phyloP scores from a whole-genome alignment of 768 basidiomycete species.

The Termitomyces sp. region DNA sequence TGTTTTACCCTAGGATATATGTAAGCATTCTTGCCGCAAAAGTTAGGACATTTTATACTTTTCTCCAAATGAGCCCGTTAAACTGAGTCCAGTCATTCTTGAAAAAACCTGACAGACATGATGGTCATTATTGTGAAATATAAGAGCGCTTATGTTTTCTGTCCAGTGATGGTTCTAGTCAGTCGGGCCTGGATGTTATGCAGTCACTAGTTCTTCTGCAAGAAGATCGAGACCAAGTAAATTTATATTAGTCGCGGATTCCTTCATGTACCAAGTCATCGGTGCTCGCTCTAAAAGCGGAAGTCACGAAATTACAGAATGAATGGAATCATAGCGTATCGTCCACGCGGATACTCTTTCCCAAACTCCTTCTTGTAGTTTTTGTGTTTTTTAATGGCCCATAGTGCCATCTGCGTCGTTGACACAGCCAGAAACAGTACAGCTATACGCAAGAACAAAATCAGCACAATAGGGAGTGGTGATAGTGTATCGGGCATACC shows the following conservation, averaged over 20 bases:
- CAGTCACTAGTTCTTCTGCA: not conserved
- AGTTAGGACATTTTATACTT: too few relatives aligned
- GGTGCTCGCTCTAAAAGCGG: not conserved
- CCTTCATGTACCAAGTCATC: not conserved
- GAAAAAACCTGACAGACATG: too few relatives aligned
- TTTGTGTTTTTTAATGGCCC: slow-evolving; percentile 90
- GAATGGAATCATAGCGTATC: slow-evolving; percentile 82
- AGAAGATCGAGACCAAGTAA: not conserved
- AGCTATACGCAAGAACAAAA: slow-evolving; percentile 29
- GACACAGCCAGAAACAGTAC: slow-evolving; percentile 61
- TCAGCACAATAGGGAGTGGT: not conserved
- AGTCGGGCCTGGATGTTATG: too few relatives aligned
- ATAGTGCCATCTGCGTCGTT: slow-evolving; percentile 66
- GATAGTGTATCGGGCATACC: slow-evolving; percentile 39
- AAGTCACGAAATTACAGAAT: slow-evolving; percentile 36
- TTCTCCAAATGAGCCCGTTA: too few relatives aligned
- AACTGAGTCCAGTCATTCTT: too few relatives aligned
- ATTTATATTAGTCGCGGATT: not conserved
- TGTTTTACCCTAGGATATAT: too few relatives aligned
- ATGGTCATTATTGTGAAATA: not conserved
- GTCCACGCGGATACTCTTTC: slow-evolving; percentile 65
- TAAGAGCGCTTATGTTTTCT: too few relatives aligned
- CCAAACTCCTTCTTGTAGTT: slow-evolving; percentile 94
- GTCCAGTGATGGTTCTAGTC: too few relatives aligned
- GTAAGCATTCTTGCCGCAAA: too few relatives aligned